Percentiles rank a stretch among this genome's conserved stretches.
Evolutionary conservation across 495 filamentous ascomycete genomes (phyloP).

Genomic region (Tuber magnatum): DNA sequence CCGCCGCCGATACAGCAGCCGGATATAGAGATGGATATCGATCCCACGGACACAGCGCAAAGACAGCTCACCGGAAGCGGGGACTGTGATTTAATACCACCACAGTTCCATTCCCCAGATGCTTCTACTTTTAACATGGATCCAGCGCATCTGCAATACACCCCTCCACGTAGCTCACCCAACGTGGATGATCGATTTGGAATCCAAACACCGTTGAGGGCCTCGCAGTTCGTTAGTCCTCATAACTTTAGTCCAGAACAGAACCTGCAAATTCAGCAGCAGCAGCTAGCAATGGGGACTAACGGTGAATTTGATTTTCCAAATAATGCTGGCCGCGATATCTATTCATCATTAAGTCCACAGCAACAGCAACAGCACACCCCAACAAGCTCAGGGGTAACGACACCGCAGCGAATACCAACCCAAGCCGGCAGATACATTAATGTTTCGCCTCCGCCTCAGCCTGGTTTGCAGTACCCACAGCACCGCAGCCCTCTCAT

Average conservation of each 20-base stretch:
- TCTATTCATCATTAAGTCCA: conserved; percentile 2
- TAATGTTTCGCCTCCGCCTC: not conserved
- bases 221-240: conserved; percentile 10
- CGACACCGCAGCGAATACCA: not conserved
- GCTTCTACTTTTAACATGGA: not conserved
- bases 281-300: conserved; percentile 1
- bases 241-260: conserved; percentile 22
- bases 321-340: not conserved
- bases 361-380: not conserved
- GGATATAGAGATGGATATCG: conserved; percentile 27
- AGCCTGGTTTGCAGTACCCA: not conserved
- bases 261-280: conserved; percentile 16
- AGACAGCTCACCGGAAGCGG: conserved; percentile 9
- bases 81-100: conserved; percentile 16
- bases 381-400: conserved; percentile 1
- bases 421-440: not conserved
- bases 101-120: conserved; percentile 2
- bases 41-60: conserved; percentile 16
- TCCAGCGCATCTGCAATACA: conserved; percentile 22
- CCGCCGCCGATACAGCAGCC: conserved; percentile 6
- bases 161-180: conserved; percentile 26
- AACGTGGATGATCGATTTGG: conserved; percentile 20
- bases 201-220: conserved; percentile 12
- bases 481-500: not conserved
- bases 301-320: not conserved